These are phyloP conservation scores for Apiotrichum sp. DNA, from an alignment of 1,284 basidiomycete genomes.

Conservation along the genomic window DNA sequence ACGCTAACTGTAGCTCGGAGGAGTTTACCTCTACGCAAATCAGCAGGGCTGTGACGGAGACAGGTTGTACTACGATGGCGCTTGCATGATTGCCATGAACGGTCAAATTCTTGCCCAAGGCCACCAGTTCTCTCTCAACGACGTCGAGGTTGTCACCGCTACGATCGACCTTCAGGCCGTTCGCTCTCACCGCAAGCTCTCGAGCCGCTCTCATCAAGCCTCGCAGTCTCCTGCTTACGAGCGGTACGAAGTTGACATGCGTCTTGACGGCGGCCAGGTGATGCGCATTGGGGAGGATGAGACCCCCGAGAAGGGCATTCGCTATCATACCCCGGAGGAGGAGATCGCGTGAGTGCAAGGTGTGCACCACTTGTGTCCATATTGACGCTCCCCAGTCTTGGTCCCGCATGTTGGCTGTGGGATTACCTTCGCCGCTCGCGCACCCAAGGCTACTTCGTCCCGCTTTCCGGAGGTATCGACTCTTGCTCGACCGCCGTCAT, in stretches of 20 bases:
- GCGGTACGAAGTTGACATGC: slow-evolving; percentile 69
- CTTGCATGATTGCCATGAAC: slow-evolving; percentile 91
- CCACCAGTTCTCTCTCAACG: slow-evolving; percentile 88
- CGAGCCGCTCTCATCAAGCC: slow-evolving; percentile 84
- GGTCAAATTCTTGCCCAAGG: slow-evolving; percentile 89
- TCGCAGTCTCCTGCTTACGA: slow-evolving; percentile 66
- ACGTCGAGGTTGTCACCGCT: slow-evolving; percentile 92
- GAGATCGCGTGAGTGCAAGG: slow-evolving; percentile 78
- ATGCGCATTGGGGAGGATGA: slow-evolving; percentile 64
- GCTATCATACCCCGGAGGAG: slow-evolving; percentile 84
- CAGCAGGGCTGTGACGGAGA: slow-evolving; percentile 99
- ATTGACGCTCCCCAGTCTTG: slow-evolving; percentile 56
- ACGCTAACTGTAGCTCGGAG: slow-evolving; percentile 63
- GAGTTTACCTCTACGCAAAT: slow-evolving; percentile 95
- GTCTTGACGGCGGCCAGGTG: slow-evolving; percentile 55
- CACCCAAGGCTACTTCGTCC: slow-evolving; percentile 92
- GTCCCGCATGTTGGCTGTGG: slow-evolving; percentile 99
- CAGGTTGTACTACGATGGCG: slow-evolving; percentile 95
- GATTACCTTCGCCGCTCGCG: slow-evolving; percentile 92
- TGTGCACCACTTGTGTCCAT: too few relatives aligned
- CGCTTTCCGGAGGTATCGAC: slow-evolving; percentile 95
- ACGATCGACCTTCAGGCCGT: slow-evolving; percentile 95
- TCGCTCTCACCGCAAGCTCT: slow-evolving; percentile 72
- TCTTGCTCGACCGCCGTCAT: slow-evolving; percentile 94
- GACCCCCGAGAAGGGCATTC: slow-evolving; percentile 54